Percentiles rank a stretch among this genome's conserved stretches.
Evolutionary conservation across 1,284 basidiomycete genomes (phyloP).

Genomic region (Marasmius fiardii): DNA sequence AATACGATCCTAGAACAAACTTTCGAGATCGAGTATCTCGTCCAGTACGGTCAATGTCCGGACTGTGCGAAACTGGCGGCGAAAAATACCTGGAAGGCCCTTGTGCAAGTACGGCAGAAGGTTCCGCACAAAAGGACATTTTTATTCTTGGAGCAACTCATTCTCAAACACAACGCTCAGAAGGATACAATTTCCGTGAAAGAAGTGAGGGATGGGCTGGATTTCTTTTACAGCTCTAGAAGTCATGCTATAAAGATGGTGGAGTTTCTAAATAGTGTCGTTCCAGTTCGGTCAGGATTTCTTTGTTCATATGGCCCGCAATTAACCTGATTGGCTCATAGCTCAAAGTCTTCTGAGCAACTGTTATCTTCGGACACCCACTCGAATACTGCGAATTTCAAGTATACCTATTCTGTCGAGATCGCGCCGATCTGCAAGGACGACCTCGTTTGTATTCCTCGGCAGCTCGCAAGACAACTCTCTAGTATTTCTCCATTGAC

Average conservation of each 20-base stretch:
- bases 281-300: slow-evolving; percentile 73
- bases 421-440: slow-evolving; percentile 98
- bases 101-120: slow-evolving; percentile 97
- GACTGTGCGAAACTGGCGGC: slow-evolving; percentile 93
- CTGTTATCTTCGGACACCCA: slow-evolving; percentile 93
- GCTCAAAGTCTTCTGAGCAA: slow-evolving; percentile 91
- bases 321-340: slow-evolving; percentile 25
- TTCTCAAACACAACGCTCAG: slow-evolving; percentile 95
- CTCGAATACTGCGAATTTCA: slow-evolving; percentile 91
- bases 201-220: slow-evolving; percentile 92
- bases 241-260: slow-evolving; percentile 96
- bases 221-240: slow-evolving; percentile 93
- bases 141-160: slow-evolving; percentile 96
- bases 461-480: slow-evolving; percentile 76
- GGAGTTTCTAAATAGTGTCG: slow-evolving; percentile 89
- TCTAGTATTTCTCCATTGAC: slow-evolving; percentile 89
- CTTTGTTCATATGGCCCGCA: background rate
- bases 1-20: slow-evolving; percentile 96
- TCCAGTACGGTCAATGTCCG: slow-evolving; percentile 94
- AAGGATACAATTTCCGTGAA: slow-evolving; percentile 94
- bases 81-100: slow-evolving; percentile 98
- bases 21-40: slow-evolving; percentile 95
- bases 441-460: slow-evolving; percentile 90
- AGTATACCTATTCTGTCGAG: slow-evolving; percentile 97
- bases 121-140: slow-evolving; percentile 98